Conservation (phyloP, 2,329 filamentous ascomycete genomes). For the Neocatenulostroma microsporum region DNA sequence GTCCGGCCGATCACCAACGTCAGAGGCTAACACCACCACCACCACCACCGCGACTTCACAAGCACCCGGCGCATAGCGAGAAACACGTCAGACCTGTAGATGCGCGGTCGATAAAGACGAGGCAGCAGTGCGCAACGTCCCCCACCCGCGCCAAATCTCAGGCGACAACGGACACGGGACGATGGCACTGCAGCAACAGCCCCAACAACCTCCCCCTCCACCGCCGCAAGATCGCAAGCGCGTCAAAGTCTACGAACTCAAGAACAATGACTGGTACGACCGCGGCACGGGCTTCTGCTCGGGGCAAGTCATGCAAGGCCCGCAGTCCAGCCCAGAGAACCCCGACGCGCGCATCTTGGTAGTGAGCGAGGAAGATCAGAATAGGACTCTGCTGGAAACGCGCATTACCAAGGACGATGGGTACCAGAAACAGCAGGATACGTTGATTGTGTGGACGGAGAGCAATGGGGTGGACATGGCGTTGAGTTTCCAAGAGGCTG, state of each 20-base stretch:
- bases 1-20: background rate
- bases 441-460: slow-evolving; percentile 97
- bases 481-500: slow-evolving; percentile 93
- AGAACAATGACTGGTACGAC: slow-evolving; percentile 99
- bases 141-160: background rate
- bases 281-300: slow-evolving; percentile 92
- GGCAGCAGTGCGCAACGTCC: slow-evolving; percentile 1
- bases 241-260: slow-evolving; percentile 98
- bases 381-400: slow-evolving; percentile 76
- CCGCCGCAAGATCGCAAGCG: slow-evolving; percentile 48
- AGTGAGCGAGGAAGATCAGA: slow-evolving; percentile 85
- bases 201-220: too few species aligned
- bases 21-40: too few species aligned
- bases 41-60: too few species aligned
- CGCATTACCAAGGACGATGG: slow-evolving; percentile 88
- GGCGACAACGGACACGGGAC: background rate
- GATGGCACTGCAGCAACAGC: slow-evolving; percentile 4
- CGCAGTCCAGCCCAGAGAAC: slow-evolving; percentile 46
- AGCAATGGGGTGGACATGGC: slow-evolving; percentile 90
- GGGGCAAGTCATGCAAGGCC: slow-evolving; percentile 56
- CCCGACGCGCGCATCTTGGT: slow-evolving; percentile 77
- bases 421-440: slow-evolving; percentile 98
- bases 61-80: too few species aligned
- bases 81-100: too few species aligned
- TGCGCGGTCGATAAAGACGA: too few species aligned